Evolutionary conservation across 345 rosid species (phyloP), one percentile per base, ranked within the genome.

Genomic region (Odontarrhena argentea): DNA sequence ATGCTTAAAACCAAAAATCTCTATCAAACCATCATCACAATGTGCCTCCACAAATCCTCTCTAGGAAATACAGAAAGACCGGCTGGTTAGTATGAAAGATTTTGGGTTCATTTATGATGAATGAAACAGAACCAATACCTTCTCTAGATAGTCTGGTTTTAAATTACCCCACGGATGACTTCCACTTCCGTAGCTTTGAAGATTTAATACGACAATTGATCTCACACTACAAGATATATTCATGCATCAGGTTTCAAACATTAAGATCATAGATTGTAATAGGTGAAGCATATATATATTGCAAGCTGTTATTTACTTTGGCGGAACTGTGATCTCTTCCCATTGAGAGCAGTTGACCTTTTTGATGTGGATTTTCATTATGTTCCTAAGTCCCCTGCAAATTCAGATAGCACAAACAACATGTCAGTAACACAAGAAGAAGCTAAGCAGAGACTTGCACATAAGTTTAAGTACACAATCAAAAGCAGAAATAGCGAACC

Each of bases 21-120:
- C 99, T 49, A 95, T 80, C 53, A 95, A 85, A 69, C 99, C 96
- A 61, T 95, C 98, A 74, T 87, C 96, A 59, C 81, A 85, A 67
- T 87, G 96, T 26, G 99, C 97, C 76, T 89, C 90, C 22, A 95
- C 96, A 75, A 95, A 95, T 38, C 99, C 97, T 74, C 76, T 87
- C 99, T 95, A 73, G 0, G 11, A 10, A 42, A 62, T 15, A 28
- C 9, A 3, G 1, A 24, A 43, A 14, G 2, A 26, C 0, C 18
- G 32, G 34, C 5, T 8, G 0, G 28, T 65, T 58, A 65, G 36
- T 10, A 6, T 26, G 5, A 8, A 6, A 51, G 18, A 34, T 2
- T 7, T 18, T 65, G 36, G 15, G 43, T 26, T 49, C 7, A 14
- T 6, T 9, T 22, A 43, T 14, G 1, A 26, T 73, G 53, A 49